Evolutionary conservation across 805 yeast species (phyloP), one percentile per base, ranked within the genome.

Genomic region (Kuraishia cidri): DNA sequence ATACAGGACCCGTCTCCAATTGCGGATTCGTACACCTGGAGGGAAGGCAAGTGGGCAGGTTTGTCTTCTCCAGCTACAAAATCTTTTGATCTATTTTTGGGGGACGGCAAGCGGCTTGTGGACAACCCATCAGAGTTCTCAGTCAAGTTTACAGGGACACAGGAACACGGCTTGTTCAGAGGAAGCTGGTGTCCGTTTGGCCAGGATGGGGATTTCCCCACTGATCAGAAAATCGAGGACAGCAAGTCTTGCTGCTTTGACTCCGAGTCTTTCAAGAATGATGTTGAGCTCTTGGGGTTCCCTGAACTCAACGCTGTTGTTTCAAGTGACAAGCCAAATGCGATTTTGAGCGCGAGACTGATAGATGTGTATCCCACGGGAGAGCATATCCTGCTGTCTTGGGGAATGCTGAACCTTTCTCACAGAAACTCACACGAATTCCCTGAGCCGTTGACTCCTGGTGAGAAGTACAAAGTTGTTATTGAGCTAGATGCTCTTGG

Each of bases 141-240:
- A 6, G n/a, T 27, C 21, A 13, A 33, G 9, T 41, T 59, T 32
- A 39, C 51, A 30, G 69, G 69, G 12, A 38, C 46, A 7, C 46
- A 58, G 34, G 57, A 62, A 3, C 66, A 65, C 40, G 71, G 71
- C 5, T 37, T 60, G 16, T 60, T 62, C 37, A 53, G 69, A 47
- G 70, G 71, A 14, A 61, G 62, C 1, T 65, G 43, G 44, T 64
- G 70, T 47, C 70, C 70, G 28, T 64, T 64, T 42, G 71, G 70
- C 2, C 62, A 60, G 39, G 51, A 44, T 16, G 70, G 69, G 24
- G 69, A 64, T 35, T 65, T 64, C 46, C 69, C 70, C 16, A 50
- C 63, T 8, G 69, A 65, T 36, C 70, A 65, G 38, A 55, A 52
- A 34, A 37, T 52, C 28, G 69, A 65, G 39, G 69, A 65, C 38